Conservation (phyloP, 129 eudicot species). For the Tagetes erecta region DNA sequence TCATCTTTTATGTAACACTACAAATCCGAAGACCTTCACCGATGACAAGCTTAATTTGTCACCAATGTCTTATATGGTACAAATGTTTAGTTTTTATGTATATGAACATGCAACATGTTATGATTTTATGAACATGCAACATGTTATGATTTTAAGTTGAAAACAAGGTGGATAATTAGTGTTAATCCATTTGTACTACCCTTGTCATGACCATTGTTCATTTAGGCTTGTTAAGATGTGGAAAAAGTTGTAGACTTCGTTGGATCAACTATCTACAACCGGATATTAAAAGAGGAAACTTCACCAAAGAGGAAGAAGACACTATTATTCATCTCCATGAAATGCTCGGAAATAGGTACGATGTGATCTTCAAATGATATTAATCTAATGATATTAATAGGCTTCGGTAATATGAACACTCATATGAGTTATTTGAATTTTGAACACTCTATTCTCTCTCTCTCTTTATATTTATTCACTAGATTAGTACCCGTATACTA, state of each 20-base stretch:
- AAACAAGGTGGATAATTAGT: background rate
- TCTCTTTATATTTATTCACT: no score
- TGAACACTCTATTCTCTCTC: no score
- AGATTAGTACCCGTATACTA: no score
- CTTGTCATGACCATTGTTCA: background rate
- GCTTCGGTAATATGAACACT: no score
- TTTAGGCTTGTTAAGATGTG: slow-evolving; percentile 56
- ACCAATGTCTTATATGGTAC: background rate
- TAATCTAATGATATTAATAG: no score
- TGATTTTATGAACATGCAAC: background rate
- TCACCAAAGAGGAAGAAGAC: slow-evolving; percentile 54
- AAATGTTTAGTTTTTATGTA: background rate
- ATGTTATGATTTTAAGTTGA: background rate
- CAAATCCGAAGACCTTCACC: no score
- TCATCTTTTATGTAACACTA: background rate
- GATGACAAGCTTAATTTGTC: background rate
- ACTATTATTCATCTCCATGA: slow-evolving; percentile 48
- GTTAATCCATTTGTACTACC: background rate
- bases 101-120: background rate
- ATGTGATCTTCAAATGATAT: background rate
- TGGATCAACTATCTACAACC: slow-evolving; percentile 54
- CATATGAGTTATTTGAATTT: no score
- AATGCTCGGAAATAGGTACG: slow-evolving; percentile 55
- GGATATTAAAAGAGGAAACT: slow-evolving; percentile 55
- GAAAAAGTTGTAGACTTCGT: slow-evolving; percentile 59